phyloP scores from a whole-genome alignment of 2,329 filamentous ascomycete species.

The Aspergillus sp. region DNA sequence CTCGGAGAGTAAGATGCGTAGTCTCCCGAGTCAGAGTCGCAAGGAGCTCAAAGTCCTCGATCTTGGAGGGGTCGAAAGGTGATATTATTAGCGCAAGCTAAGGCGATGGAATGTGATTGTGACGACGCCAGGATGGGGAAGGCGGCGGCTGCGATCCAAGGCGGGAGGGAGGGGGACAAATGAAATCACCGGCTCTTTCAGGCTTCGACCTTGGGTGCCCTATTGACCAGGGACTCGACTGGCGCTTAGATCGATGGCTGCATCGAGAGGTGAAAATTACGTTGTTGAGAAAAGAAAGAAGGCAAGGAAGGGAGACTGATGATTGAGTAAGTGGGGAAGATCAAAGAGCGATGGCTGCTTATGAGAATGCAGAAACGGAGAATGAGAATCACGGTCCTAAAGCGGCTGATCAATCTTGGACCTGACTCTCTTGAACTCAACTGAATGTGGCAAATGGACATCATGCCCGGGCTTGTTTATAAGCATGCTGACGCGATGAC shows the following conservation, averaged over 20 bases:
- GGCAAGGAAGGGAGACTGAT: not conserved
- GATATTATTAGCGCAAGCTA: conserved; percentile 12
- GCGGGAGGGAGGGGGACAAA: conserved; percentile 8
- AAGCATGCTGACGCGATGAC: not conserved
- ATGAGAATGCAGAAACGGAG: no score
- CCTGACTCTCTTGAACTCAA: not conserved
- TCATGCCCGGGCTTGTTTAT: not conserved
- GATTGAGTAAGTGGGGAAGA: not conserved
- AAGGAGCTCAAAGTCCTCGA: conserved; percentile 6
- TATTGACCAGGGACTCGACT: not conserved
- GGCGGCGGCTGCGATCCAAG: conserved; percentile 16
- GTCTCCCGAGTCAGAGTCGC: not conserved
- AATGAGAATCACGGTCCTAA: not conserved
- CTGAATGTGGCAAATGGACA: conserved; percentile 4
- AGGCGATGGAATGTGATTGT: conserved; percentile 13
- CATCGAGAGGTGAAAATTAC: not conserved
- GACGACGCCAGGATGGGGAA: conserved; percentile 9
- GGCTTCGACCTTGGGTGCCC: not conserved
- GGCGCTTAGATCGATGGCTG: not conserved
- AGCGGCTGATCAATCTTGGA: conserved; percentile 3
- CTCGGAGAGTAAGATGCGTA: not conserved
- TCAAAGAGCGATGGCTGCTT: not conserved
- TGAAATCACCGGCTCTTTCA: conserved; percentile 2
- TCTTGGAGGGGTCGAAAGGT: conserved; percentile 8
- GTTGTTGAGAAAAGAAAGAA: not conserved